These are phyloP conservation scores for Puccinellia tenuiflora DNA, from an alignment of 176 grass and related monocot genomes.

Conservation along the genomic window DNA sequence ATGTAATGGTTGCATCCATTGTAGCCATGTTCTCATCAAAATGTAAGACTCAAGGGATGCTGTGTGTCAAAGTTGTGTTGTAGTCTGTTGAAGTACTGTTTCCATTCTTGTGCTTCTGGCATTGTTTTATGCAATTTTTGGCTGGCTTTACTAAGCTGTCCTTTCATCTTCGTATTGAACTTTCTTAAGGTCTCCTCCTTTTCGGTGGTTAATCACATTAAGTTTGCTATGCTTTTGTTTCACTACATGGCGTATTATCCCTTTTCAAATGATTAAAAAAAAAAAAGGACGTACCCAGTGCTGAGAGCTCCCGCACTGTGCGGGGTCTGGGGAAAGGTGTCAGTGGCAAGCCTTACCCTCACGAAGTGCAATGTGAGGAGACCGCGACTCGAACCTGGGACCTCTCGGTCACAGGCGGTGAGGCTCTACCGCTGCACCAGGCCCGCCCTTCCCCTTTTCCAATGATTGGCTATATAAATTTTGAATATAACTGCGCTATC, in stretches of 20 bases:
- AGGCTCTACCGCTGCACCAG: too few relatives aligned
- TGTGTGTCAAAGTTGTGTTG: not conserved
- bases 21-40: not conserved
- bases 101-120: constrained; percentile 13
- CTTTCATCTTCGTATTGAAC: constrained; percentile 7
- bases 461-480: not conserved
- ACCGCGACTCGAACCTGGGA: too few relatives aligned
- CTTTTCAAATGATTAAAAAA: constrained; percentile 14
- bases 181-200: not conserved
- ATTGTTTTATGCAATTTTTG: constrained; percentile 21
- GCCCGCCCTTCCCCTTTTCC: too few relatives aligned
- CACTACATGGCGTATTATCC: not conserved
- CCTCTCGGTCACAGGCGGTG: too few relatives aligned
- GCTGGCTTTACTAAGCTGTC: constrained; percentile 10
- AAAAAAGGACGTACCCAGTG: too few relatives aligned
- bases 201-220: constrained; percentile 18
- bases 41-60: not conserved
- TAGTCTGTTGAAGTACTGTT: not conserved
- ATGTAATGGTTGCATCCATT: too few relatives aligned
- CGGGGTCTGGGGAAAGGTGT: too few relatives aligned
- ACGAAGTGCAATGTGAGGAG: too few relatives aligned
- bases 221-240: constrained; percentile 11
- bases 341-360: too few relatives aligned
- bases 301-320: too few relatives aligned
- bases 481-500: not conserved